phyloP scores from a whole-genome alignment of 1,139 yeast genomes.

The Pichia sp. region DNA sequence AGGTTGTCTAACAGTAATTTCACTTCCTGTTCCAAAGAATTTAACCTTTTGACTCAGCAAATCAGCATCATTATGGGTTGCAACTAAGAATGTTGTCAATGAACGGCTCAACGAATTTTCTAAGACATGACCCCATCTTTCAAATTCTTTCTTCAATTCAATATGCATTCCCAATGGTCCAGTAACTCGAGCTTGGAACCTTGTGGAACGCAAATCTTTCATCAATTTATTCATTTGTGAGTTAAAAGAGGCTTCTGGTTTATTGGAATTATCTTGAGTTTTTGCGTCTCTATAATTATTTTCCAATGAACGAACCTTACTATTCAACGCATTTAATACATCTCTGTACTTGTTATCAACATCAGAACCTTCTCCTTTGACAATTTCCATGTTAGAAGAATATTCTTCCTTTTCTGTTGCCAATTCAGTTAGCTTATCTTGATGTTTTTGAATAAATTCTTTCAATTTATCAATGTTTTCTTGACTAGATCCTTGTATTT shows the following conservation, averaged over 20 bases:
- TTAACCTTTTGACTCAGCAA: constrained; percentile 45
- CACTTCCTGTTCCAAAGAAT: constrained; percentile 33
- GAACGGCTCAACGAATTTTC: constrained; percentile 51
- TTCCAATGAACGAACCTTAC: constrained; percentile 40
- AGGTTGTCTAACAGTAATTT: constrained; percentile 52
- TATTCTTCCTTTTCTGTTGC: constrained; percentile 12
- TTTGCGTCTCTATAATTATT: constrained; percentile 18
- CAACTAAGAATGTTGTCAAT: constrained; percentile 66
- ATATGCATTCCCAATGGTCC: constrained; percentile 82
- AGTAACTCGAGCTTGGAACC: constrained; percentile 27
- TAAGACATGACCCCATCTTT: constrained; percentile 61
- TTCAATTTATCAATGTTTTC: constrained; percentile 22
- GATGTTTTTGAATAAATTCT: constrained; percentile 18
- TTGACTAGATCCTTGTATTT: constrained; percentile 22
- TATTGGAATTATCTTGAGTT: constrained; percentile 13
- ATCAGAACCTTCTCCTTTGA: constrained; percentile 27
- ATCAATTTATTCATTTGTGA: constrained; percentile 27
- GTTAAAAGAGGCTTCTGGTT: constrained; percentile 22
- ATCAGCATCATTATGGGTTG: constrained; percentile 58
- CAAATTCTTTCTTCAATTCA: constrained; percentile 51
- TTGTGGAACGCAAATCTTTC: constrained; percentile 37
- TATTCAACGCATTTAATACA: constrained; percentile 41
- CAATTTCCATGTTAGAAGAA: constrained; percentile 11
- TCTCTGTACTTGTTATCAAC: constrained; percentile 1
- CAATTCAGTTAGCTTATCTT: constrained; percentile 17